Evolutionary conservation across 805 yeast species (phyloP).

Genomic region (Ogataea salicorniae): DNA sequence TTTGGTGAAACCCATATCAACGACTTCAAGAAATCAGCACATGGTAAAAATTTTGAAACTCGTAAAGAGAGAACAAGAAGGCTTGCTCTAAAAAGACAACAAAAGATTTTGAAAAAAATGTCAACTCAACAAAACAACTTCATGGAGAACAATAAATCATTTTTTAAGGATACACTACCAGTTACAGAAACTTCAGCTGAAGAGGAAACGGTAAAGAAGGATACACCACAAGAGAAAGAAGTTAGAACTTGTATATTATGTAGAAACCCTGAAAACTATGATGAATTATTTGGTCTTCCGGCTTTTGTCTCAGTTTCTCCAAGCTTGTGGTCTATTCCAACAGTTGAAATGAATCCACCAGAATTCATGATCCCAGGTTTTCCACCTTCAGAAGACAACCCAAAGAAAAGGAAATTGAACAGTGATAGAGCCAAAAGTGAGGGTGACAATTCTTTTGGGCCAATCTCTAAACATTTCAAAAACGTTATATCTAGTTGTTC

Average conservation of each 20-base stretch:
- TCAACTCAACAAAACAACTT: slow-evolving; percentile 47
- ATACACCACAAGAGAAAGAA: slow-evolving; percentile 9
- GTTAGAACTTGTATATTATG: slow-evolving; percentile 50
- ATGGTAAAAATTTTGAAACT: slow-evolving; percentile 41
- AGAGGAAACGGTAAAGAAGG: slow-evolving; percentile 16
- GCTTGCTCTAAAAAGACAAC: slow-evolving; percentile 57
- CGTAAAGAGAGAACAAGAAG: slow-evolving; percentile 51
- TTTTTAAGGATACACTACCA: slow-evolving; percentile 10
- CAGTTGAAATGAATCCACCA: slow-evolving; percentile 26
- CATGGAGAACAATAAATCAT: slow-evolving; percentile 33
- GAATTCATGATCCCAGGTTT: slow-evolving; percentile 21
- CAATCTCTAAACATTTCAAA: slow-evolving; percentile 25
- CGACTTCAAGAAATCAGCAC: slow-evolving; percentile 43
- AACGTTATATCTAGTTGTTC: slow-evolving; percentile 42
- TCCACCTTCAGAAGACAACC: slow-evolving; percentile 2
- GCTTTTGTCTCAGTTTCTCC: slow-evolving; percentile 43
- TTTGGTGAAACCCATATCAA: slow-evolving; percentile 54
- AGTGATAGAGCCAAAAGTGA: slow-evolving; percentile 16
- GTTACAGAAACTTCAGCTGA: no score
- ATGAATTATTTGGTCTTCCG: slow-evolving; percentile 56
- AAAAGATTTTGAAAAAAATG: slow-evolving; percentile 56
- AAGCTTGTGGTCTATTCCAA: slow-evolving; percentile 45
- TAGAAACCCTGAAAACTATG: slow-evolving; percentile 43
- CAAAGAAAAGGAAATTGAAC: slow-evolving; percentile 12
- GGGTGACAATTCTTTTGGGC: slow-evolving; percentile 25